These are phyloP conservation scores for Gracilaria domingensis DNA, from an alignment of 23 red algal species.

Conservation along the genomic window DNA sequence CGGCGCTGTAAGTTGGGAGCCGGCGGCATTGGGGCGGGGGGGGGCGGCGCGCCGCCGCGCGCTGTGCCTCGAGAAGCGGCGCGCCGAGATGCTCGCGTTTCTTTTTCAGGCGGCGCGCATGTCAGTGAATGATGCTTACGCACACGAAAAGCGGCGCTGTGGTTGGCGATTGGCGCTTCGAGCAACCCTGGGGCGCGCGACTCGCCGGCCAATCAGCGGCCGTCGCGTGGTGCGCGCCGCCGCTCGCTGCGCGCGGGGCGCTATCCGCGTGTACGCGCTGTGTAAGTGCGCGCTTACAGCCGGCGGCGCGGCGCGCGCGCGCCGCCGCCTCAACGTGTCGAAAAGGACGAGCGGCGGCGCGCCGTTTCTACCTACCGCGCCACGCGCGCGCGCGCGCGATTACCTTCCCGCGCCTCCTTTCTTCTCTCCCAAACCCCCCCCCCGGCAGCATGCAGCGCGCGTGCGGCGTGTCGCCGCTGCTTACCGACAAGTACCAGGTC, in stretches of 20 bases:
- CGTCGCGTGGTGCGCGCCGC: neutral
- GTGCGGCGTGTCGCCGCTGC: neutral
- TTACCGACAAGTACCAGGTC: constrained; percentile 94
- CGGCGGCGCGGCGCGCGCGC: too few species aligned
- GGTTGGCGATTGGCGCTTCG: neutral
- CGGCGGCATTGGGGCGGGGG: too few species aligned
- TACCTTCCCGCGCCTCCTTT: too few species aligned
- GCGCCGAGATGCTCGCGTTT: too few species aligned
- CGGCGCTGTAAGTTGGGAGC: constrained; percentile 10
- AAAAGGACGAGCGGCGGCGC: too few species aligned
- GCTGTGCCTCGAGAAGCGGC: too few species aligned
- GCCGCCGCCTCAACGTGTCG: too few species aligned
- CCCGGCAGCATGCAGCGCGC: neutral
- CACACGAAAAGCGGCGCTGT: neutral
- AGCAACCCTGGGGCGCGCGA: neutral
- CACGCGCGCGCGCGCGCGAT: too few species aligned
- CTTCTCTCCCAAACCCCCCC: neutral
- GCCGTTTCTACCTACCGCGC: too few species aligned
- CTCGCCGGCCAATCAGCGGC: neutral
- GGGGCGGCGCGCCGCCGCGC: too few species aligned
- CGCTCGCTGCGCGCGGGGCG: neutral
- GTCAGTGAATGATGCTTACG: neutral
- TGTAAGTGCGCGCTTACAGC: neutral
- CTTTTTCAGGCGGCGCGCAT: too few species aligned
- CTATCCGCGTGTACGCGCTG: neutral